Evolutionary conservation across 768 basidiomycete genomes (phyloP).

Genomic region (Nevesoporus exiguus): DNA sequence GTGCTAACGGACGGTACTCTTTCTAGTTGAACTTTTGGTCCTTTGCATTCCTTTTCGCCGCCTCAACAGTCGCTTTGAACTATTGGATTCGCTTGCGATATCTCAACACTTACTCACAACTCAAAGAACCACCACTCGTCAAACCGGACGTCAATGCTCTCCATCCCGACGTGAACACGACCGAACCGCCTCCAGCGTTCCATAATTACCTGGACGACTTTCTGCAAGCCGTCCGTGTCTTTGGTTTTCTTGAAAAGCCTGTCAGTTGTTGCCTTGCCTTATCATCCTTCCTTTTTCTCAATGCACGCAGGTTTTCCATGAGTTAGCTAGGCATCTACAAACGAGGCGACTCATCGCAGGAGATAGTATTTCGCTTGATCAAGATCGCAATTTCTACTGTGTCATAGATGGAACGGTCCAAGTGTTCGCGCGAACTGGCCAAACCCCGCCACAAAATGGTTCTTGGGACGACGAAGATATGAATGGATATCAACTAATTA

Average conservation of each 20-base stretch:
- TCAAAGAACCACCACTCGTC: conserved; percentile 77
- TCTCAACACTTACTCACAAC: conserved; percentile 68
- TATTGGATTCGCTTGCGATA: conserved; percentile 85
- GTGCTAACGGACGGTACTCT: conserved; percentile 1
- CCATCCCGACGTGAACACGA: conserved; percentile 87
- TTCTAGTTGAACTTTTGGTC: conserved; percentile 87
- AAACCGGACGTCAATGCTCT: conserved; percentile 84
- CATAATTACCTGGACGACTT: conserved; percentile 98
- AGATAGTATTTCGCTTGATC: conserved; percentile 86
- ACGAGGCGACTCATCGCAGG: conserved; percentile 94
- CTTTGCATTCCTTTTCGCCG: conserved; percentile 71
- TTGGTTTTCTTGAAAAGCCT: conserved; percentile 95
- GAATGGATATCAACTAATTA: conserved; percentile 94
- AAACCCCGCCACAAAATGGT: conserved; percentile 46
- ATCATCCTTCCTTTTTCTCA: background rate
- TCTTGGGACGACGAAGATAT: conserved; percentile 82
- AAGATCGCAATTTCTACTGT: conserved; percentile 95
- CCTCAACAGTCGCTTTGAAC: conserved; percentile 65
- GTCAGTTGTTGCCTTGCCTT: conserved; percentile 42
- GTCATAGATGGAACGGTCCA: conserved; percentile 98
- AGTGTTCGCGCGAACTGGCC: conserved; percentile 76
- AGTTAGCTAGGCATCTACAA: conserved; percentile 93
- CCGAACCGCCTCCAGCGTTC: conserved; percentile 71
- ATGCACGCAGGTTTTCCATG: conserved; percentile 79
- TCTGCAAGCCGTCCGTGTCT: conserved; percentile 91